Evolutionary conservation across 2,329 filamentous ascomycete genomes (phyloP).

Genomic region (Sclerotinia sclerotiorum): DNA sequence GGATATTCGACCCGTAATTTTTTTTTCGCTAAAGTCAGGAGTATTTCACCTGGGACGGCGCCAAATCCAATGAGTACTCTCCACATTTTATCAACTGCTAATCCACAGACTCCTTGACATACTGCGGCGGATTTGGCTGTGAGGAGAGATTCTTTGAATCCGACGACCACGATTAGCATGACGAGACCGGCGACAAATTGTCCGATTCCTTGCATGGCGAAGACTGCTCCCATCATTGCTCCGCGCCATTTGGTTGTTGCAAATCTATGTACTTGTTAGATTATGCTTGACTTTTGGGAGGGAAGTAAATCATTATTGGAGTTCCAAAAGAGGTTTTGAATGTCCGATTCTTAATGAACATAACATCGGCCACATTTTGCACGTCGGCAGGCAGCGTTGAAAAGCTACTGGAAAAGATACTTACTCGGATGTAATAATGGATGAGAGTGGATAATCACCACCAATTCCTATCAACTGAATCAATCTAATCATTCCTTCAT

Average conservation of each 20-base stretch:
- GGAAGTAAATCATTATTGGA: background rate
- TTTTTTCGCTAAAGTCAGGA: background rate
- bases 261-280: slow-evolving; percentile 48
- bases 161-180: slow-evolving; percentile 70
- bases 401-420: background rate
- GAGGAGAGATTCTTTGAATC: slow-evolving; percentile 65
- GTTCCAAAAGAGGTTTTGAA: no score
- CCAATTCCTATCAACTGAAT: slow-evolving; percentile 60
- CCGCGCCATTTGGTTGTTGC: slow-evolving; percentile 82
- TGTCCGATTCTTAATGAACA: background rate
- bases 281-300: accelerated
- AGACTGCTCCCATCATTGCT: slow-evolving; percentile 84
- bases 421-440: slow-evolving; percentile 76
- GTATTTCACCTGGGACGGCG: slow-evolving; percentile 44
- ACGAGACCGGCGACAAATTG: slow-evolving; percentile 75
- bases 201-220: slow-evolving; percentile 86
- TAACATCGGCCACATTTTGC: background rate
- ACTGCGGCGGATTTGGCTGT: slow-evolving; percentile 50
- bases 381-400: background rate
- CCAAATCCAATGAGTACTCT: slow-evolving; percentile 72
- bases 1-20: background rate
- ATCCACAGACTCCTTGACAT: slow-evolving; percentile 63
- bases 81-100: slow-evolving; percentile 86
- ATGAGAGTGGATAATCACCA: slow-evolving; percentile 79
- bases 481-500: background rate